A percentile compares a stretch with the other conserved stretches of the same genome.
phyloP scores from a whole-genome alignment of 2,329 filamentous ascomycete genomes.

The Cladosporium cucumerinum region DNA sequence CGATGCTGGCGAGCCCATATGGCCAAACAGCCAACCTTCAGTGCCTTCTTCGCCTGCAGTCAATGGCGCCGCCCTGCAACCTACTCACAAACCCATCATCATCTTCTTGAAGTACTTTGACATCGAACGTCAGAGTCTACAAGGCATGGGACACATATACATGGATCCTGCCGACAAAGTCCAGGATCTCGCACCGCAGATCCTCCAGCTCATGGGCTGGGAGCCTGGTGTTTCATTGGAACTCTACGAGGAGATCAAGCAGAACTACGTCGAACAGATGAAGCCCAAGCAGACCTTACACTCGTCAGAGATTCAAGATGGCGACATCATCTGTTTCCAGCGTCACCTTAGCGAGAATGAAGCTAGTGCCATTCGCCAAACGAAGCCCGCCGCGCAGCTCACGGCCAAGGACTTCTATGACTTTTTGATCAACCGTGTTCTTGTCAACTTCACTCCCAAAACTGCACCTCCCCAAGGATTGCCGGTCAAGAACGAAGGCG shows the following conservation, averaged over 20 bases:
- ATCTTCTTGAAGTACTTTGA: slow-evolving; percentile 95
- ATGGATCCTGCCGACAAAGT: slow-evolving; percentile 85
- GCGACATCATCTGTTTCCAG: slow-evolving; percentile 96
- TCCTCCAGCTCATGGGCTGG: slow-evolving; percentile 84
- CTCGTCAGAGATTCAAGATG: slow-evolving; percentile 91
- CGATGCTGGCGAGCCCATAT: slow-evolving; percentile 67
- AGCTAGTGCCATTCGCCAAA: slow-evolving; percentile 25
- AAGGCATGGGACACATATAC: slow-evolving; percentile 79
- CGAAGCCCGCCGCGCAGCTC: slow-evolving; percentile 28
- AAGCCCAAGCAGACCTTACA: slow-evolving; percentile 87
- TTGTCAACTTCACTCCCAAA: slow-evolving; percentile 72
- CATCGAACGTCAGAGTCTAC: slow-evolving; percentile 67
- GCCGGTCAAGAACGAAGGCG: slow-evolving; percentile 42
- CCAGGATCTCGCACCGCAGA: slow-evolving; percentile 73
- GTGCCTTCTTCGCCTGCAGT: slow-evolving; percentile 42
- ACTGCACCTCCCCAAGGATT: slow-evolving; percentile 38
- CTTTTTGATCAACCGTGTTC: slow-evolving; percentile 80
- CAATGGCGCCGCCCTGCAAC: slow-evolving; percentile 39
- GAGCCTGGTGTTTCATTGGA: slow-evolving; percentile 64
- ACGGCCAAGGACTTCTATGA: slow-evolving; percentile 67
- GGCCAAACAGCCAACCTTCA: slow-evolving; percentile 62
- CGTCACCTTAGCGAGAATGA: slow-evolving; percentile 50
- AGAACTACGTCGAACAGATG: slow-evolving; percentile 92
- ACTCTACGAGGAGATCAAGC: slow-evolving; percentile 96
- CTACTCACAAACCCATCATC: slow-evolving; percentile 60